phyloP scores from a whole-genome alignment of 371 early-diverging fungal species.

The Rhizomucor pusillus region DNA sequence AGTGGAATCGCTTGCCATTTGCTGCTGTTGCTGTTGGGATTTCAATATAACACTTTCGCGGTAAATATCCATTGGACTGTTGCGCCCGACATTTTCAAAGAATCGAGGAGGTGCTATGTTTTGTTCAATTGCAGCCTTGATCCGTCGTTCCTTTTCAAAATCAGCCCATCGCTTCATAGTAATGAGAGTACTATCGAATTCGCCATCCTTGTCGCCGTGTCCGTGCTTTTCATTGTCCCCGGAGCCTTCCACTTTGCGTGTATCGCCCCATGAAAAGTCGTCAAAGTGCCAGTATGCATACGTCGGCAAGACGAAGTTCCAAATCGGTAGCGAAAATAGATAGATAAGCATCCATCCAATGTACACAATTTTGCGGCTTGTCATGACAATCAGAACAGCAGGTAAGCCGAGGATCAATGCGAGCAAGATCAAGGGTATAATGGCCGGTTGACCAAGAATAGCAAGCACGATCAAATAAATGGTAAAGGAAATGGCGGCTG shows the following conservation, averaged over 20 bases:
- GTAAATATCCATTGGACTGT: constrained; percentile 1
- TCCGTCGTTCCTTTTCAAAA: constrained; percentile 57
- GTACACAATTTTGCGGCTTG: constrained; percentile 86
- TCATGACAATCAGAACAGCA: constrained; percentile 84
- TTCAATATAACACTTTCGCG: too few species aligned
- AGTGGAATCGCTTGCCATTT: too few species aligned
- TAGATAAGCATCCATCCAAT: constrained; percentile 96
- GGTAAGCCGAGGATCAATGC: constrained; percentile 78
- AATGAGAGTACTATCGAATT: constrained; percentile 65
- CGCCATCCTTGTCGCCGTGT: constrained; percentile 72
- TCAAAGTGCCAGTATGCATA: constrained; percentile 99
- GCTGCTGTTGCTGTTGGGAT: too few species aligned
- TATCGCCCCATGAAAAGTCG: constrained; percentile 98
- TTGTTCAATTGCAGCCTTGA: constrained; percentile 9
- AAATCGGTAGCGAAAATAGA: constrained; percentile 89
- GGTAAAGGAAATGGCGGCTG: constrained; percentile 80
- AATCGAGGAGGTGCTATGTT: constrained; percentile 6
- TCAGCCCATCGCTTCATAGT: constrained; percentile 69
- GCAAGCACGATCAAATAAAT: constrained; percentile 51
- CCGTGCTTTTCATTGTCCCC: constrained; percentile 54
- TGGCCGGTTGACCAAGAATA: constrained; percentile 50
- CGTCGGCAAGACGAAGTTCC: constrained; percentile 93
- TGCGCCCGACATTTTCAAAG: neutral
- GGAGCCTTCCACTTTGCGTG: constrained; percentile 86
- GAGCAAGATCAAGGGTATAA: constrained; percentile 71